These are phyloP conservation scores for Phylloporus arenicola DNA, from an alignment of 768 basidiomycete species.

Conservation along the genomic window DNA sequence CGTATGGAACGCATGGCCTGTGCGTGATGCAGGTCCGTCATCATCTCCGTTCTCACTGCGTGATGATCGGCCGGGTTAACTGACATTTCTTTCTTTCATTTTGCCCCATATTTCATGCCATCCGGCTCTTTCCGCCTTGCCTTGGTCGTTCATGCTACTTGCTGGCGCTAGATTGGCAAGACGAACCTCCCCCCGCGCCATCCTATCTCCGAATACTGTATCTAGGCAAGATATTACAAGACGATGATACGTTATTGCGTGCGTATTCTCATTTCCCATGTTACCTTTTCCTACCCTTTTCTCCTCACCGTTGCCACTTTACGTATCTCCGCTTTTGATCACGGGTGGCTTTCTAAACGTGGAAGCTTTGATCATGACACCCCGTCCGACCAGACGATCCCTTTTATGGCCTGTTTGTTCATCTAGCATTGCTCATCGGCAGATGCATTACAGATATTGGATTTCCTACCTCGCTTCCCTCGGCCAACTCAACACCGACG, in stretches of 20 bases:
- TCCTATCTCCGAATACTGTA: constrained; percentile 72
- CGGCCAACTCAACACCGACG: constrained; percentile 40
- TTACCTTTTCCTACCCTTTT: neutral
- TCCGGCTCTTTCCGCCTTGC: neutral
- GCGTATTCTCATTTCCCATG: constrained; percentile 20
- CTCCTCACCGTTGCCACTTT: neutral
- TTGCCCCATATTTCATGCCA: neutral
- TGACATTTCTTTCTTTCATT: neutral
- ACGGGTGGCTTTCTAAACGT: neutral
- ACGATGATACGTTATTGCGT: constrained; percentile 73
- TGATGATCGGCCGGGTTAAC: constrained; percentile 11
- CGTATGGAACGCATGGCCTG: constrained; percentile 78
- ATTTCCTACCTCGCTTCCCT: constrained; percentile 27
- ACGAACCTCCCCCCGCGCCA: constrained; percentile 72
- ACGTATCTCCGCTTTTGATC: constrained; percentile 1
- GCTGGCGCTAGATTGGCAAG: constrained; percentile 58
- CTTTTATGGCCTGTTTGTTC: neutral
- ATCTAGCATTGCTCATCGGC: constrained; percentile 4
- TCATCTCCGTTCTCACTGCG: constrained; percentile 8
- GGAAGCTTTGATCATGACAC: neutral
- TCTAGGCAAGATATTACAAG: constrained; percentile 76
- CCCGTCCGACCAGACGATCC: neutral
- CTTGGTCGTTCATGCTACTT: neutral
- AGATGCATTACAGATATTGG: constrained; percentile 19
- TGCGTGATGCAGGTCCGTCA: constrained; percentile 39